A percentile compares a stretch with the other conserved stretches of the same genome.
phyloP scores from a whole-genome alignment of 192 early-diverging fungal genomes.

The Coemansia asiatica region DNA sequence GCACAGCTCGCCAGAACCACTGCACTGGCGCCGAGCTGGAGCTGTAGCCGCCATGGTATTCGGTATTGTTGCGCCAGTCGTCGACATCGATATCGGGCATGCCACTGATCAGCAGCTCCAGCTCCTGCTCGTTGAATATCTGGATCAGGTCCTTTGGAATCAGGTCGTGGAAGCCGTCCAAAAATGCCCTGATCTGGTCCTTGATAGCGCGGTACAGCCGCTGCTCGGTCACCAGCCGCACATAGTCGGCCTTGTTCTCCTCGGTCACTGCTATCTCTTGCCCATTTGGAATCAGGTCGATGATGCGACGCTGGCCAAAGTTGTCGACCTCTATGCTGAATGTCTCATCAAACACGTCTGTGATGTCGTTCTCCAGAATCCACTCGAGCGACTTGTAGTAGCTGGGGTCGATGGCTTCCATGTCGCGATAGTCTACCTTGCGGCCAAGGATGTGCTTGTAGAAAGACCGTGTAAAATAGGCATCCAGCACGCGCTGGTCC shows the following conservation, averaged over 20 bases:
- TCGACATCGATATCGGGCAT: slow-evolving; percentile 99
- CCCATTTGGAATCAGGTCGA: slow-evolving; percentile 88
- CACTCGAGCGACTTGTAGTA: slow-evolving; percentile 97
- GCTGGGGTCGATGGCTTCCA: slow-evolving; percentile 96
- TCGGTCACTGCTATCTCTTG: slow-evolving; percentile 89
- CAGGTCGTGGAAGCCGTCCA: slow-evolving; percentile 93
- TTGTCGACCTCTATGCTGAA: slow-evolving; percentile 93
- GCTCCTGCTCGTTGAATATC: slow-evolving; percentile 99
- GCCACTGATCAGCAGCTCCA: slow-evolving; percentile 97
- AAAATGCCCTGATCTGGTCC: slow-evolving; percentile 92
- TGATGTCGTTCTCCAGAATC: slow-evolving; percentile 97
- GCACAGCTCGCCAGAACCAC: slow-evolving; percentile 98
- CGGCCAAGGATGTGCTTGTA: slow-evolving; percentile 96
- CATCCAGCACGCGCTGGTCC: slow-evolving; percentile 90
- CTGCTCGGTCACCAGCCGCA: slow-evolving; percentile 89
- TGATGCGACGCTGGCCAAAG: slow-evolving; percentile 81
- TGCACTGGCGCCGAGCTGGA: slow-evolving; percentile 86
- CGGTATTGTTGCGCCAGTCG: slow-evolving; percentile 99
- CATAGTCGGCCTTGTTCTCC: slow-evolving; percentile 96
- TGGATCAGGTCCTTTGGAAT: slow-evolving; percentile 89
- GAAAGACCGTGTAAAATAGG: slow-evolving; percentile 97
- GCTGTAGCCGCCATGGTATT: slow-evolving; percentile 91
- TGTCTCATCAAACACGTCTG: slow-evolving; percentile 90
- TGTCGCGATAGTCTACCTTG: slow-evolving; percentile 93
- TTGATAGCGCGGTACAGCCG: slow-evolving; percentile 87